Conservation (phyloP, 257 asterid genomes). For the Fraxinus americana region DNA sequence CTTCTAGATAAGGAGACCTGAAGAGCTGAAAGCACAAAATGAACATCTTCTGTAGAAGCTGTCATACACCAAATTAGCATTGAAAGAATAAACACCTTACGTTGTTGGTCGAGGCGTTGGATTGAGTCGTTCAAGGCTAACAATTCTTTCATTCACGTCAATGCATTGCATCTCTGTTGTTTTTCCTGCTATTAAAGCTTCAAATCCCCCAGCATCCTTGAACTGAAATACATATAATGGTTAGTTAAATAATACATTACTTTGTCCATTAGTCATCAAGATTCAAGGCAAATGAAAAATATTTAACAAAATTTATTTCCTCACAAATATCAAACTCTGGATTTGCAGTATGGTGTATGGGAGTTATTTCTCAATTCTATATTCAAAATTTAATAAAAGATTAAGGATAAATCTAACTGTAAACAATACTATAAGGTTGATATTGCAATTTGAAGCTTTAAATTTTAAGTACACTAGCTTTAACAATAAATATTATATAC, state of each 20-base stretch:
- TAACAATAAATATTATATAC: not conserved
- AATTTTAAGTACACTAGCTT: not conserved
- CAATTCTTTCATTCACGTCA: slow-evolving; percentile 79
- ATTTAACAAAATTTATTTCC: not conserved
- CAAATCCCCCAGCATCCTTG: slow-evolving; percentile 85
- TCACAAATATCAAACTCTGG: not conserved
- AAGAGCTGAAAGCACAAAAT: slow-evolving; percentile 37
- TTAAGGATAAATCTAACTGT: too few species aligned
- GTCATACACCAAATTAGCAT: not conserved
- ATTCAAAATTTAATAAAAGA: too few species aligned
- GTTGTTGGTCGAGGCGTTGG: slow-evolving; percentile 92
- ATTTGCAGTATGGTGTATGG: too few species aligned
- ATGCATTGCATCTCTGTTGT: slow-evolving; percentile 58
- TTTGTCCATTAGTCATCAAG: not conserved
- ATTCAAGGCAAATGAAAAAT: not conserved
- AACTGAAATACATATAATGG: slow-evolving; percentile 40
- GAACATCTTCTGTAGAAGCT: slow-evolving; percentile 24
- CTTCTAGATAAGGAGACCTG: slow-evolving; percentile 77
- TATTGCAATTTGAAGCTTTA: not conserved
- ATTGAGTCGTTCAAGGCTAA: slow-evolving; percentile 76
- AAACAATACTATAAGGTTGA: too few species aligned
- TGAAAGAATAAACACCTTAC: slow-evolving; percentile 54
- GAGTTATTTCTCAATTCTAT: too few species aligned
- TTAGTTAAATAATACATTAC: not conserved
- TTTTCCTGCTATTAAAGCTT: slow-evolving; percentile 65